phyloP scores from a whole-genome alignment of 2,329 filamentous ascomycete species.

The Plenodomus biglobosus region DNA sequence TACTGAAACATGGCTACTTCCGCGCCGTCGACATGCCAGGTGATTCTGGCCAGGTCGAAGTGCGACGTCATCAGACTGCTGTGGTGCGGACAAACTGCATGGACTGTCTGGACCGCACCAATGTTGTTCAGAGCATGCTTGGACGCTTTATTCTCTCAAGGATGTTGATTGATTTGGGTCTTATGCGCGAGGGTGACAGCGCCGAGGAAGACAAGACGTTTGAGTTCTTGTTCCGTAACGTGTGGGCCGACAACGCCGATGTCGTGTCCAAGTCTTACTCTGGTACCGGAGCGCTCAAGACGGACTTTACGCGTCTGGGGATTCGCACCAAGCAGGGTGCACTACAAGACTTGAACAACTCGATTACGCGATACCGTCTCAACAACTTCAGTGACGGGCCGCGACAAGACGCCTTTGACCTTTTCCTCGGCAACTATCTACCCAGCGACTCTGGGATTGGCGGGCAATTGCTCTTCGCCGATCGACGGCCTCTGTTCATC shows the following conservation, averaged over 20 bases:
- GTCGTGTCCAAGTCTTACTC: conserved; percentile 91
- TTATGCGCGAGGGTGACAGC: conserved; percentile 73
- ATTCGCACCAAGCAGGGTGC: conserved; percentile 82
- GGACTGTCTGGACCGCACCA: conserved; percentile 97
- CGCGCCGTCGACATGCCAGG: conserved; percentile 84
- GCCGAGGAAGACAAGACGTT: conserved; percentile 81
- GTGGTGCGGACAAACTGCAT: conserved; percentile 98
- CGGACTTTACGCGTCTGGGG: conserved; percentile 93
- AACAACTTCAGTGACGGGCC: conserved; percentile 97
- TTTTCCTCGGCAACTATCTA: conserved; percentile 86
- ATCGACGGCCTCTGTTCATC: conserved; percentile 81
- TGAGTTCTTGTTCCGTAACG: conserved; percentile 89
- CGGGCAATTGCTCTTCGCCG: conserved; percentile 74
- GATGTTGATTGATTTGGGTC: conserved; percentile 81
- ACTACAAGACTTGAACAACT: conserved; percentile 84
- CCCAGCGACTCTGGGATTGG: conserved; percentile 72
- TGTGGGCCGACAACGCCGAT: conserved; percentile 98
- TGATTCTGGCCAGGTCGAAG: conserved; percentile 72
- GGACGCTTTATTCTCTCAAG: conserved; percentile 85
- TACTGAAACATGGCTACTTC: conserved; percentile 86
- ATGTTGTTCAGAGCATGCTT: conserved; percentile 97
- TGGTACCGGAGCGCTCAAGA: conserved; percentile 96
- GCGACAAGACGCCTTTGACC: conserved; percentile 90
- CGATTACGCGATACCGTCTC: conserved; percentile 80
- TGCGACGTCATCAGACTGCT: conserved; percentile 77